Base-by-base conservation (phyloP, 1,139 yeast species). In the Sugiyamaella grinbergsii region DNA sequence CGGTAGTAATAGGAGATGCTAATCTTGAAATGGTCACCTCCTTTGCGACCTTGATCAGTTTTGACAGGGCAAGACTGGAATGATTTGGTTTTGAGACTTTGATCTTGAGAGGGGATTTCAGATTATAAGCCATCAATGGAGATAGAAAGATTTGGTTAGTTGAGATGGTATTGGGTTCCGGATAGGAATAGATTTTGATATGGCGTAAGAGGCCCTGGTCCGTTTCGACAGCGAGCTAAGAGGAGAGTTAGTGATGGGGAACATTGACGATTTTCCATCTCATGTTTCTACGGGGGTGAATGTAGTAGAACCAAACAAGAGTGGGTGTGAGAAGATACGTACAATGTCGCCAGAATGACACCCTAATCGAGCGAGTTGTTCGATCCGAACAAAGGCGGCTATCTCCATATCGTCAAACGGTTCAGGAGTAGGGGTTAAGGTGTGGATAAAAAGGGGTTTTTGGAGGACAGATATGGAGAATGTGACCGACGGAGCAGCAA, bases 331-430 rank as follows among this genome's bases (percentile, higher is more conserved):
- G 13, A 18, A 10, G 18, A 80, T 49, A 32, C 71, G 65, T 4
- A 81, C 82, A 42, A 79, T 66, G 63, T 86, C 95, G 2, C 95
- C 95, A 54, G 84, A 81, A 57, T 84, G 81, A 19, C 81, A 77
- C 3, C 86, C 85, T 20, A 85, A 62, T 43, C 70, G 74, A 15
- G 80, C 74, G 42, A 87, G 71, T 47, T 78, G 83, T 11, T 71
- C 68, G 0, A 81, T 71, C 34, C 77, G 74, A 15, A 83, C 70
- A 59, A 79, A 84, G 0, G 74, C 85, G 55, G 78, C 73, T 22
- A 79, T 66, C 55, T 71, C 79, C 59, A 72, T 54, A 54, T 75
- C 79, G 38, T 71, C 75, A 6, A 54, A 54, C 5, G 58, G 56
- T 5, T 48, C 56, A 0, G 71, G 67, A 1, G 53, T 49, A 0